Base-by-base conservation (phyloP, 2,329 filamentous ascomycete genomes). In the Pseudocercospora musae region DNA sequence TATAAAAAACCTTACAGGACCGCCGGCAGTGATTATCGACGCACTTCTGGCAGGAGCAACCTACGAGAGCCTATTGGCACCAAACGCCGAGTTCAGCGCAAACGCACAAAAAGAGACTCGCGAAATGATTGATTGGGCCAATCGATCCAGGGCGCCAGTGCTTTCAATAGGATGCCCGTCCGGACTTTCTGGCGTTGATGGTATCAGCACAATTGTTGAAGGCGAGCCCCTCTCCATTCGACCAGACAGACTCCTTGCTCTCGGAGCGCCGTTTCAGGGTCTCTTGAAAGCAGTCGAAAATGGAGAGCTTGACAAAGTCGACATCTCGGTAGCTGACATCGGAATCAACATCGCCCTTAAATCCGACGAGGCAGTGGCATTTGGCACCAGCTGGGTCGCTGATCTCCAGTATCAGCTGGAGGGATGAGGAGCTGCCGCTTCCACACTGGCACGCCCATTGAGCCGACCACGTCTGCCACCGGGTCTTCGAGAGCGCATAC, bases 91-190 rank as follows among this genome's bases (percentile, higher is more conserved):
- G 10, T 65, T 69, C 50, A 70, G 66, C 48, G 64, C 68, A 1
- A 89, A 89, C 15, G 90, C 96, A 68, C 91, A 96, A 74, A 87
- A 89, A 3, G 89, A 89, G 0, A 91, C 92, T 0, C 93, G 96
- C 72, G 90, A 96, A 72, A 85, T 97, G 72, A 95, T 97, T 71
- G 89, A 92, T 66, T 98, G 93, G 92, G 89, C 92, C 2, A 98
- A 97, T 73, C 89, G 92, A 66, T 91, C 89, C 73, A 90, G 92
- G 67, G 88, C 92, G 0, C 87, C 89, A 62, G 89, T 95, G 2
- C 79, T 99, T 20, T 90, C 92, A 0, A 86, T 99, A n/a, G 94
- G 96, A 73, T 87, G 96, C 5, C 95, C 95, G 0, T 94, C 91
- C 0, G 95, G 95, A 4, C 87, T 96, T 55, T 92, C 94, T 66